A percentile compares a stretch with the other conserved stretches of the same genome.
These are phyloP conservation scores for Sequoiadendron giganteum DNA, from an alignment of 75 land plant species.

Conservation along the genomic window DNA sequence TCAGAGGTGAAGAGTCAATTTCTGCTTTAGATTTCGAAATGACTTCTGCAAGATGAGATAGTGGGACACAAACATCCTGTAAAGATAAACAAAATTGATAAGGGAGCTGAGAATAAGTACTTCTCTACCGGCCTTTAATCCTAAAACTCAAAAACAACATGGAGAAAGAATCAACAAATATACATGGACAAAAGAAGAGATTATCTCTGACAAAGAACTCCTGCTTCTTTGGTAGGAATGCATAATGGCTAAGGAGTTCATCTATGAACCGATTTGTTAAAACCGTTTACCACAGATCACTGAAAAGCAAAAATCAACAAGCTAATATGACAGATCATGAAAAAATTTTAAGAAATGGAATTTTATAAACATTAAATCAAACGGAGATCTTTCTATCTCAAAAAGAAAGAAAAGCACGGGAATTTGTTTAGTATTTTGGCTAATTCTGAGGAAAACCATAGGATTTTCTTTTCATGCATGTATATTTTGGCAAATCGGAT, in stretches of 20 bases:
- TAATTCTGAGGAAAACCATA: neutral
- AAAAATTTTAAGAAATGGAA: neutral
- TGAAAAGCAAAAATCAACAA: neutral
- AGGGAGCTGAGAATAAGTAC: neutral
- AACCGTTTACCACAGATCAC: neutral
- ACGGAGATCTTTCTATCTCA: neutral
- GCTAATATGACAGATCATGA: neutral
- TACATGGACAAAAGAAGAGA: neutral
- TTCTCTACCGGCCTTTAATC: neutral
- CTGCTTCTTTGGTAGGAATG: neutral
- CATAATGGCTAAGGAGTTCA: neutral
- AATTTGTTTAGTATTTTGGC: neutral
- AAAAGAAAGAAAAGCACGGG: neutral
- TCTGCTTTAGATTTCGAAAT: constrained; percentile 75
- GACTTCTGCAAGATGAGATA: constrained; percentile 89
- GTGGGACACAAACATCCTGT: constrained; percentile 99
- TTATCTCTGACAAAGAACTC: neutral
- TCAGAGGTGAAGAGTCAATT: constrained; percentile 81
- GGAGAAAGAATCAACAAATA: neutral
- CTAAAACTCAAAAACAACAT: neutral
- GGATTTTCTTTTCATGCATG: neutral
- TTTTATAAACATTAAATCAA: neutral
- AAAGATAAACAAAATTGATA: constrained; percentile 6
- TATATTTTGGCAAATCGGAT: neutral
- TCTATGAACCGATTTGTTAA: neutral